Evolutionary conservation across 257 asterid species (phyloP).

Genomic region (Cordia subcordata): DNA sequence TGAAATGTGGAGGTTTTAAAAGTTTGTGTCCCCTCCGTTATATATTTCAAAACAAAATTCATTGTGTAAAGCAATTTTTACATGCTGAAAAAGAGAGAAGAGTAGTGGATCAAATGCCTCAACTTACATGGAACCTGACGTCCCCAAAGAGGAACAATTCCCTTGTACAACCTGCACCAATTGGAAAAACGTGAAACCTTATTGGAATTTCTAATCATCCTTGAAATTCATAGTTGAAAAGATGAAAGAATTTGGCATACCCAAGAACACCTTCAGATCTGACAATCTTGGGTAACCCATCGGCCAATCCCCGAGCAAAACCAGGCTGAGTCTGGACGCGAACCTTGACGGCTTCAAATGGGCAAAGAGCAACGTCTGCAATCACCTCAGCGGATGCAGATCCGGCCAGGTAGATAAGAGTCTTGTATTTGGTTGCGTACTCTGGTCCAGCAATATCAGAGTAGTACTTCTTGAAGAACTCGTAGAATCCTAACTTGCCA

Average conservation of each 20-base stretch:
- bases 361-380: conserved; percentile 59
- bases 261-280: conserved; percentile 58
- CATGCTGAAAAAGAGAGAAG: too few relatives aligned
- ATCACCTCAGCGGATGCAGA: conserved; percentile 65
- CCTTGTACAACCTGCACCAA: conserved; percentile 50
- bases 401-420: conserved; percentile 59
- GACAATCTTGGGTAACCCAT: conserved; percentile 58
- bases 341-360: conserved; percentile 62
- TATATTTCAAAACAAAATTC: too few relatives aligned
- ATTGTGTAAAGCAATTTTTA: too few relatives aligned
- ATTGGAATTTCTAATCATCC: background rate
- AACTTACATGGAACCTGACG: conserved; percentile 92
- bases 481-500: conserved; percentile 62
- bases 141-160: conserved; percentile 90
- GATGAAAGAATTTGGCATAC: conserved; percentile 23
- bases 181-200: too few relatives aligned
- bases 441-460: conserved; percentile 58
- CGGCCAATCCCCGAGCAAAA: conserved; percentile 53
- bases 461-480: conserved; percentile 59
- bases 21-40: too few relatives aligned
- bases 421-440: conserved; percentile 51
- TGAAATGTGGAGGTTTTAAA: background rate
- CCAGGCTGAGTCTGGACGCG: conserved; percentile 69
- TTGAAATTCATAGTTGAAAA: background rate
- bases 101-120: too few relatives aligned